Conservation (phyloP, 2,329 filamentous ascomycete genomes). For the Aspergillus tanneri region DNA sequence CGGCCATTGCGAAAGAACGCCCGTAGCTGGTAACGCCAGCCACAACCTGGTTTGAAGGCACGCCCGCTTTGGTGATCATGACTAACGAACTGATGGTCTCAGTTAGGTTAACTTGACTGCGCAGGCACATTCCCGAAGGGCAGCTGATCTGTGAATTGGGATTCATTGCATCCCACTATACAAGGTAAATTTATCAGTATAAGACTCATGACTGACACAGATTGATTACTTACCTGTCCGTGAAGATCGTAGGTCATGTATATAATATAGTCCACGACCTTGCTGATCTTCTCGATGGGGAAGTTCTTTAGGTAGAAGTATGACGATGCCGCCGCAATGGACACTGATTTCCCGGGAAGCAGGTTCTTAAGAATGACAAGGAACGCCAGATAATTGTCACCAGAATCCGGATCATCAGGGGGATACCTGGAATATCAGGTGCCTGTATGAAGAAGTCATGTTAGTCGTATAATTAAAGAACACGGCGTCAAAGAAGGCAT, state of each 20-base stretch:
- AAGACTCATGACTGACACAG: no score
- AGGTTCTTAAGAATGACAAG: slow-evolving; percentile 25
- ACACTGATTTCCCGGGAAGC: slow-evolving; percentile 21
- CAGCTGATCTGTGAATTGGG: slow-evolving; percentile 16
- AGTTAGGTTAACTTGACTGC: slow-evolving; percentile 44
- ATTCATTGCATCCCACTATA: slow-evolving; percentile 7
- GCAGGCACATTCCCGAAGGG: slow-evolving; percentile 32
- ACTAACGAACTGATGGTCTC: slow-evolving; percentile 37
- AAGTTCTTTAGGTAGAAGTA: slow-evolving; percentile 27
- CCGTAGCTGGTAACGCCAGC: slow-evolving; percentile 40
- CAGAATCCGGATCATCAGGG: slow-evolving; percentile 25
- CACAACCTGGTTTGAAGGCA: slow-evolving; percentile 18
- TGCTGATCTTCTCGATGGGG: slow-evolving; percentile 6
- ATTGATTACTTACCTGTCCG: no score
- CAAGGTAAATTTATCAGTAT: no score
- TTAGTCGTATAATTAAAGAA: no score
- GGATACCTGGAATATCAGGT: slow-evolving; percentile 23
- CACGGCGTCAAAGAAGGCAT: no score
- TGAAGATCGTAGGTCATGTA: slow-evolving; percentile 21
- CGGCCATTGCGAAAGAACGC: slow-evolving; percentile 35
- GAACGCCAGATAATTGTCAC: slow-evolving; percentile 36
- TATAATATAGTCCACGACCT: slow-evolving; percentile 14
- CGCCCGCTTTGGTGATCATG: slow-evolving; percentile 25
- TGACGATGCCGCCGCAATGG: slow-evolving; percentile 29
- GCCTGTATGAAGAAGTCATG: no score